phyloP scores from a whole-genome alignment of 306 rosid genomes.

The Ochetophila trinervis region DNA sequence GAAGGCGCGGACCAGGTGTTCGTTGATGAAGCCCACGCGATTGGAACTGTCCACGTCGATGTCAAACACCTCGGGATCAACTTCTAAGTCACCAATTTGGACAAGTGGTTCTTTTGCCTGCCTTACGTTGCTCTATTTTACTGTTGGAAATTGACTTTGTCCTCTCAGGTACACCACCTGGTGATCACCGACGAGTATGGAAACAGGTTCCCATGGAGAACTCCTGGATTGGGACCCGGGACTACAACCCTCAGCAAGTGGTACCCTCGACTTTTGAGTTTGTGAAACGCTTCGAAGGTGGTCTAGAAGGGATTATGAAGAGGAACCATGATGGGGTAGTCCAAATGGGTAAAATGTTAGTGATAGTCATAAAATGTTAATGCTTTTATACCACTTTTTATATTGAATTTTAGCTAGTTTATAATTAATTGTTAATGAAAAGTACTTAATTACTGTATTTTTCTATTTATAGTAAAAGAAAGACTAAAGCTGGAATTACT shows the following conservation, averaged over 20 bases:
- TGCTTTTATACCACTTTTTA: no score
- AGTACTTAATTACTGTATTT: no score
- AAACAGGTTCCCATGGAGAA: conserved; percentile 55
- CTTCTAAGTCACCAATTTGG: conserved; percentile 55
- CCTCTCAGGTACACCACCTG: conserved; percentile 42
- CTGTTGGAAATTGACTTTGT: conserved; percentile 22
- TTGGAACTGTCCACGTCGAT: conserved; percentile 42
- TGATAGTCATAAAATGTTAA: no score
- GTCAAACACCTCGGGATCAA: conserved; percentile 58
- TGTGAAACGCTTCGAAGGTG: conserved; percentile 55
- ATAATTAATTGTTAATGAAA: no score
- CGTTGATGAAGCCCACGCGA: conserved; percentile 59
- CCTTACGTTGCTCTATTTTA: conserved; percentile 52
- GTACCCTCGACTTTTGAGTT: conserved; percentile 54
- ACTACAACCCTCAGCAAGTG: conserved; percentile 59
- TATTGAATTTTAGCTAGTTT: no score
- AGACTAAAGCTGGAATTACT: no score
- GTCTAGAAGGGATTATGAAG: conserved; percentile 55
- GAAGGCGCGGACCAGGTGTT: conserved; percentile 57
- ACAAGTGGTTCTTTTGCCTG: conserved; percentile 60
- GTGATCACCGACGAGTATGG: conserved; percentile 56
- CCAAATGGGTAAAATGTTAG: conserved; percentile 54
- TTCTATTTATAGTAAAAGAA: no score
- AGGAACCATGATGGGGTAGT: conserved; percentile 55
- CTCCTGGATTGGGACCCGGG: conserved; percentile 62